phyloP scores from a whole-genome alignment of 1,284 basidiomycete genomes.

The Rugosomyces carneus region DNA sequence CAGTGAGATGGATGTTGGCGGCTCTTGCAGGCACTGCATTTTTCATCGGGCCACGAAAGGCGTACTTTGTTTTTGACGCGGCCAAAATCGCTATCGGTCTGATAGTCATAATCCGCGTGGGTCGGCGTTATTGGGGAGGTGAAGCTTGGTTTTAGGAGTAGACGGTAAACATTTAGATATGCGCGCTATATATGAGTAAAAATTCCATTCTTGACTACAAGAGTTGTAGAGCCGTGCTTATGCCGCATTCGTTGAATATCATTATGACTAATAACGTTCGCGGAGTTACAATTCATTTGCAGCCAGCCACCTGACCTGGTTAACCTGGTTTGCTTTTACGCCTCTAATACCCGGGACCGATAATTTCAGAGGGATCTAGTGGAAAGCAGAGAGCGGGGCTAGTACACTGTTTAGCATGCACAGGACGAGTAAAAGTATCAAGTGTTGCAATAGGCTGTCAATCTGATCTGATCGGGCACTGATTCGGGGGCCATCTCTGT shows the following conservation, averaged over 20 bases:
- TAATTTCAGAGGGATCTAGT: too few relatives aligned
- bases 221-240: background rate
- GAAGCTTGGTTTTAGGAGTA: too few relatives aligned
- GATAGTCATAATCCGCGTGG: slow-evolving; percentile 35
- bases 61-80: slow-evolving; percentile 56
- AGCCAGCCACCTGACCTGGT: too few relatives aligned
- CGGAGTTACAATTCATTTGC: slow-evolving; percentile 9
- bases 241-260: too few relatives aligned
- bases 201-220: too few relatives aligned
- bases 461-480: slow-evolving; percentile 11
- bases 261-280: too few relatives aligned
- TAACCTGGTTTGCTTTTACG: too few relatives aligned
- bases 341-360: too few relatives aligned
- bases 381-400: too few relatives aligned
- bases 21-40: slow-evolving; percentile 49
- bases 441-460: slow-evolving; percentile 1
- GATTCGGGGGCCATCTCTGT: background rate
- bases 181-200: too few relatives aligned
- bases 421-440: background rate
- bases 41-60: slow-evolving; percentile 50
- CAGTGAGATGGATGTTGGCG: slow-evolving; percentile 42
- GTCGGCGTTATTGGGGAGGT: slow-evolving; percentile 40
- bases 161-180: too few relatives aligned
- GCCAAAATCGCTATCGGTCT: slow-evolving; percentile 33
- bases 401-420: too few relatives aligned